Evolutionary conservation across 768 basidiomycete species (phyloP).

Genomic region (Suillus americanus): DNA sequence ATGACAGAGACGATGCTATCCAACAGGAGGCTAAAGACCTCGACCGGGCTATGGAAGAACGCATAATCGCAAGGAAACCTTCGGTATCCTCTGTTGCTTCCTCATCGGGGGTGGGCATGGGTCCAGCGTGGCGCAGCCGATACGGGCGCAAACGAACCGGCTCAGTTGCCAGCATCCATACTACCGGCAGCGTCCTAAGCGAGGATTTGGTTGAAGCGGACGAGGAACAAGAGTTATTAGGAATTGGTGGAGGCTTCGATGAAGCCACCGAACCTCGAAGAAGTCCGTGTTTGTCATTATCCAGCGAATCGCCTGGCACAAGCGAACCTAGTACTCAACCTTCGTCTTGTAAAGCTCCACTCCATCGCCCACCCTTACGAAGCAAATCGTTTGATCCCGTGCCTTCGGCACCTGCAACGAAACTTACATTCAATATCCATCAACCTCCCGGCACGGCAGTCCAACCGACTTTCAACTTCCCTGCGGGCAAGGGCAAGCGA

Average conservation of each 20-base stretch:
- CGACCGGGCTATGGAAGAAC: constrained; percentile 87
- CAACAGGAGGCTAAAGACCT: constrained; percentile 80
- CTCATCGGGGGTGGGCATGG: constrained; percentile 58
- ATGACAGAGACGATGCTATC: constrained; percentile 55
- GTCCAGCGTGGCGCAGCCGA: constrained; percentile 60
- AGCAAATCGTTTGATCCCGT: constrained; percentile 26
- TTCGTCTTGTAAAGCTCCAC: constrained; percentile 5
- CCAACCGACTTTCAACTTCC: constrained; percentile 49
- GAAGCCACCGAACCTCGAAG: constrained; percentile 33
- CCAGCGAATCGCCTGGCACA: constrained; percentile 36
- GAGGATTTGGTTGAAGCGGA: constrained; percentile 83
- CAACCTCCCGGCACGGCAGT: constrained; percentile 54
- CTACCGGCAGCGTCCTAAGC: constrained; percentile 67
- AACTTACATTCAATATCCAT: constrained; percentile 50
- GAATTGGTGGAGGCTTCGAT: constrained; percentile 65
- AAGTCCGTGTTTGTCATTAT: constrained; percentile 30
- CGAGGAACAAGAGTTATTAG: constrained; percentile 72
- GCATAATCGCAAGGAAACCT: constrained; percentile 70
- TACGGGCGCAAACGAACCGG: constrained; percentile 73
- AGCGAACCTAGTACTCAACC: constrained; percentile 29
- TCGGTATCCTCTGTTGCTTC: constrained; percentile 66
- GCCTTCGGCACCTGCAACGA: constrained; percentile 59
- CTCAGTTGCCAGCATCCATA: constrained; percentile 71
- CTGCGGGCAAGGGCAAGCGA: constrained; percentile 49
- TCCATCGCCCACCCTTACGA: constrained; percentile 9